Evolutionary conservation across 768 basidiomycete genomes (phyloP), one percentile per base, ranked within the genome.

Genomic region (Gelatoporia subvermispora): DNA sequence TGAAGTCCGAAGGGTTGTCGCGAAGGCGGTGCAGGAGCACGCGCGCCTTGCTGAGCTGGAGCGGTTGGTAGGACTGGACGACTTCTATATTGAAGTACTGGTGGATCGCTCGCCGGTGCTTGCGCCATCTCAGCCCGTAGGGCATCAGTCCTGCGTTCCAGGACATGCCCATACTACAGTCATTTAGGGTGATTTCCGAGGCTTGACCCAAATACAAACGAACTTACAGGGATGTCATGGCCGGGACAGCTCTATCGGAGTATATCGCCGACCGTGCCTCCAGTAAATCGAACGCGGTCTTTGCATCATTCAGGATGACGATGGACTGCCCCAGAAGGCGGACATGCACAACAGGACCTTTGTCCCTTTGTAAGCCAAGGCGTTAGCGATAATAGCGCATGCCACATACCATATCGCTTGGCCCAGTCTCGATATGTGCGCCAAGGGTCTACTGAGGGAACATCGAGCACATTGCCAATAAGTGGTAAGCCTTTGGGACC

Each of bases 81-180:
- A 41, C 45, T n/a, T 28, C 41, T 10, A 22, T 31, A 23, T 51
- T 47, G 52, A 58, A 58, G 25, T 58, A 66, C 1, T 66, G 62
- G 8, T 69, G 67, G 49, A 75, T 56, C n/a, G 71, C 60, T 47
- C 68, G 67, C 43, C 77, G 71, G 57, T 72, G 72, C 48, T 65
- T 67, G 5, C 72, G 66, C 52, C 75, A 67, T 17, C 57, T 66
- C 31, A 72, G 65, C 35, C 69, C 71, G 55, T 72, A 72, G 22
- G 67, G 68, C 44, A 69, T 62, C 22, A 75, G 62, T 15, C 67
- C 67, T 43, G 76, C 65, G 21, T 63, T 63, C 57, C 45, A 75
- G 59, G 41, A 67, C 41, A 49, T 65, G 24, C 60, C 58, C 57
- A 60, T 11, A 55, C 57, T 3, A 24, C n/a, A n/a, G 24, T 15